Conservation (phyloP, 2,329 filamentous ascomycete genomes). For the Escovopsis weberi region DNA sequence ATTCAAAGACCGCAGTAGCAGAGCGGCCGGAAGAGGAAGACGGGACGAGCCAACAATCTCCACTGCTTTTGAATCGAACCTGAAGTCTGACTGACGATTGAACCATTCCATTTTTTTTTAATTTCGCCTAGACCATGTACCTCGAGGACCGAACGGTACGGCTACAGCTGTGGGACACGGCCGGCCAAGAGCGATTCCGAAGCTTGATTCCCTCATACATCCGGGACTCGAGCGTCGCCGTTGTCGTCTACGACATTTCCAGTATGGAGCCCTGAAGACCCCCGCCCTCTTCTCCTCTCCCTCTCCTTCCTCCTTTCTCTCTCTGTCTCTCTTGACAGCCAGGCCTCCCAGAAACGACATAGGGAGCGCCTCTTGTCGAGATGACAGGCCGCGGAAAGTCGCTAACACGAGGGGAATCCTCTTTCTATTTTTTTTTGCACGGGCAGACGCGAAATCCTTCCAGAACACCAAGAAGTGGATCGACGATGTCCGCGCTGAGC, state of each 20-base stretch:
- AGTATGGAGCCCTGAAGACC: slow-evolving; percentile 31
- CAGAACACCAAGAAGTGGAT: slow-evolving; percentile 99
- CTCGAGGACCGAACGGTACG: slow-evolving; percentile 96
- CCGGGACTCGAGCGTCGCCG: slow-evolving; percentile 91
- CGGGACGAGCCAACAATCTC: background rate
- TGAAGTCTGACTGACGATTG: too few species aligned
- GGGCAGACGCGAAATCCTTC: slow-evolving; percentile 76
- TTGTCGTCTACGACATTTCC: slow-evolving; percentile 97
- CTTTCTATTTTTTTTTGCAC: too few species aligned
- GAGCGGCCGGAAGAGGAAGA: background rate
- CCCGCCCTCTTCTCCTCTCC: background rate
- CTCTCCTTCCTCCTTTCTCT: too few species aligned
- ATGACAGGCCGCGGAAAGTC: too few species aligned
- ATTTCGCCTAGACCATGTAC: slow-evolving; percentile 67
- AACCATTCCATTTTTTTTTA: background rate
- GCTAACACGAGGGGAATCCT: too few species aligned
- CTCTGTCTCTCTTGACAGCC: too few species aligned
- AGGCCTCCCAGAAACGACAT: too few species aligned
- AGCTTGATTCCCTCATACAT: slow-evolving; percentile 97
- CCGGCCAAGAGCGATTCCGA: slow-evolving; percentile 92
- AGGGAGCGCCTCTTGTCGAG: too few species aligned
- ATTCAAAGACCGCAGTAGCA: background rate
- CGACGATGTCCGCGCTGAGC: slow-evolving; percentile 89
- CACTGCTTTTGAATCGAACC: too few species aligned
- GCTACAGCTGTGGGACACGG: slow-evolving; percentile 96